A percentile compares a stretch with the other conserved stretches of the same genome.
Evolutionary conservation across 768 basidiomycete species (phyloP).

Genomic region (Pleurotus eryngii): DNA sequence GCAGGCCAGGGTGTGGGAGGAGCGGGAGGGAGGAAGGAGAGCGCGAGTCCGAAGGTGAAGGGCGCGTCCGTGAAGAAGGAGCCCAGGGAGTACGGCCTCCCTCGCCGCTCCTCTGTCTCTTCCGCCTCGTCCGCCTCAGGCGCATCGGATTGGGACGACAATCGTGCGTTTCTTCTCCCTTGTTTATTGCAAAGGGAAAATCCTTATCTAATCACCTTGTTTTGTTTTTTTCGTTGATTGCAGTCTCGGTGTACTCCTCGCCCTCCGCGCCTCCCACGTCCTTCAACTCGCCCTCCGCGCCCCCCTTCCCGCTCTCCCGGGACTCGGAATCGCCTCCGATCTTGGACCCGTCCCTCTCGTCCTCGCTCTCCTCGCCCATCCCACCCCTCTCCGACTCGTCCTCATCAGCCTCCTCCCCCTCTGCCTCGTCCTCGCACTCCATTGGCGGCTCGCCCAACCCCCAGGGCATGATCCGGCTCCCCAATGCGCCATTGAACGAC

Average conservation of each 20-base stretch:
- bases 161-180: constrained; percentile 44
- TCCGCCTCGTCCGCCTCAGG: constrained; percentile 55
- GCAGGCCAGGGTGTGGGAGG: neutral
- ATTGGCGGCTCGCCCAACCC: constrained; percentile 14
- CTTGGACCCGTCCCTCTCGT: constrained; percentile 65
- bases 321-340: constrained; percentile 43
- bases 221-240: constrained; percentile 14
- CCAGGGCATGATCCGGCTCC: constrained; percentile 62
- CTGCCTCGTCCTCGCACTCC: constrained; percentile 46
- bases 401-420: constrained; percentile 52
- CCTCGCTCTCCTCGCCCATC: constrained; percentile 66
- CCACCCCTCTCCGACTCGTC: constrained; percentile 71
- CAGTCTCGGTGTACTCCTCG: constrained; percentile 55
- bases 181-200: neutral
- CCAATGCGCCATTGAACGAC: constrained; percentile 69
- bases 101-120: constrained; percentile 62
- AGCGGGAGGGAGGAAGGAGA: neutral
- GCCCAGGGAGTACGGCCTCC: constrained; percentile 46
- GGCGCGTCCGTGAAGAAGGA: constrained; percentile 49
- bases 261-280: constrained; percentile 60
- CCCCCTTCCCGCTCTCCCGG: constrained; percentile 60
- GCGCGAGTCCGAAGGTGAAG: constrained; percentile 38
- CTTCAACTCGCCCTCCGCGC: constrained; percentile 61
- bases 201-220: neutral
- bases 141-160: constrained; percentile 81